These are phyloP conservation scores for Elsinoe necatrix DNA, from an alignment of 2,329 filamentous ascomycete species.

Conservation along the genomic window DNA sequence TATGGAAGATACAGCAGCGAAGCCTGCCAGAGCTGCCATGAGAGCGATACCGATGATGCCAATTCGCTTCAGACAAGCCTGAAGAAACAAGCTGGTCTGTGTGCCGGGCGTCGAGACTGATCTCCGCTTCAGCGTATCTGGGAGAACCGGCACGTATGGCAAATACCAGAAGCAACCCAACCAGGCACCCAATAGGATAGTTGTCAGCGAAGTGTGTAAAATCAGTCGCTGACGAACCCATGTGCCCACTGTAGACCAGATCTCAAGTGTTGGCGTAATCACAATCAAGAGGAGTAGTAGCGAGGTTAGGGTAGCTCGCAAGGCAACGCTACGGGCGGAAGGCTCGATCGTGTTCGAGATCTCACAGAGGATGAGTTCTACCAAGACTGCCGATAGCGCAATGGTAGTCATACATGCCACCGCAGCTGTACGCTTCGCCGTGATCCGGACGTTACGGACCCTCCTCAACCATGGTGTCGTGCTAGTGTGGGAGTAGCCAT, in stretches of 20 bases:
- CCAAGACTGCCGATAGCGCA: slow-evolving; percentile 67
- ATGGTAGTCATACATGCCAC: slow-evolving; percentile 68
- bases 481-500: slow-evolving; percentile 43
- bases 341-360: slow-evolving; percentile 67
- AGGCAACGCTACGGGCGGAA: slow-evolving; percentile 56
- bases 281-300: slow-evolving; percentile 65
- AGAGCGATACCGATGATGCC: slow-evolving; percentile 78
- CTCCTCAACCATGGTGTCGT: slow-evolving; percentile 35
- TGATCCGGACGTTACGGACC: slow-evolving; percentile 23
- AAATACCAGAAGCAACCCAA: slow-evolving; percentile 63
- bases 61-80: slow-evolving; percentile 55
- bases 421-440: slow-evolving; percentile 30
- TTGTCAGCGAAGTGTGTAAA: slow-evolving; percentile 44
- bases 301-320: slow-evolving; percentile 61
- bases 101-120: slow-evolving; percentile 30
- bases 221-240: slow-evolving; percentile 1
- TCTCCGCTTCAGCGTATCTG: slow-evolving; percentile 17
- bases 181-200: slow-evolving; percentile 54
- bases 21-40: slow-evolving; percentile 82
- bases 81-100: slow-evolving; percentile 36
- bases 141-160: slow-evolving; percentile 30
- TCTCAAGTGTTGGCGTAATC: slow-evolving; percentile 69
- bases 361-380: slow-evolving; percentile 74
- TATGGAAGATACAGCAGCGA: slow-evolving; percentile 76
- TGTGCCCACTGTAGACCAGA: slow-evolving; percentile 46